Percentiles rank a stretch among this genome's conserved stretches.
These are phyloP conservation scores for Macrocybe gigantea DNA, from an alignment of 768 basidiomycete species.

Conservation along the genomic window DNA sequence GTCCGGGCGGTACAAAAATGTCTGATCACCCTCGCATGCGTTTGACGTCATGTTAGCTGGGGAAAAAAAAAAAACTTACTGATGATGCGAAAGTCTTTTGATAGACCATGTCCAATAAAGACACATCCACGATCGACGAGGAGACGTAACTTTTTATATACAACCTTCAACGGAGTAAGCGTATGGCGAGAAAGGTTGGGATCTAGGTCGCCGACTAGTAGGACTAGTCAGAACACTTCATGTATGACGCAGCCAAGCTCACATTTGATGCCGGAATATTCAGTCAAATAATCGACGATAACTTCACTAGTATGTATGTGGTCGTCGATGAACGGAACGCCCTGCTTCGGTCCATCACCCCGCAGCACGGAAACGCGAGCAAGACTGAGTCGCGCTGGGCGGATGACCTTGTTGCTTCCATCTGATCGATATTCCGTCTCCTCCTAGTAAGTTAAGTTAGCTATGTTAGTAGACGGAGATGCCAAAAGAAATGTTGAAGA, in stretches of 20 bases:
- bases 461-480: not conserved
- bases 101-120: slow-evolving; percentile 95
- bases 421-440: slow-evolving; percentile 95
- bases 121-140: slow-evolving; percentile 93
- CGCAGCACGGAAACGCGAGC: slow-evolving; percentile 93
- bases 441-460: slow-evolving; percentile 45
- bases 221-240: slow-evolving; percentile 3
- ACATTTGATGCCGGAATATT: slow-evolving; percentile 96
- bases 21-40: slow-evolving; percentile 39
- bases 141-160: slow-evolving; percentile 93
- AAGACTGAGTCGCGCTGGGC: slow-evolving; percentile 86
- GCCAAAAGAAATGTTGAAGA: slow-evolving; percentile 15
- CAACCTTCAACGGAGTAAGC: slow-evolving; percentile 92
- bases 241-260: slow-evolving; percentile 16
- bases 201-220: slow-evolving; percentile 86
- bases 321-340: slow-evolving; percentile 94
- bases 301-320: slow-evolving; percentile 95
- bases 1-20: slow-evolving; percentile 91
- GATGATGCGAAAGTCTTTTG: slow-evolving; percentile 97
- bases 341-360: slow-evolving; percentile 74
- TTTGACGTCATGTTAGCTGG: no score
- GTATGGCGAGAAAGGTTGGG: slow-evolving; percentile 79
- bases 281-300: slow-evolving; percentile 95
- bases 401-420: slow-evolving; percentile 86
- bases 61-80: slow-evolving; percentile 47